Percentiles rank a stretch among this genome's conserved stretches.
phyloP scores from a whole-genome alignment of 805 yeast species.

The Wickerhamomyces mucosus region DNA sequence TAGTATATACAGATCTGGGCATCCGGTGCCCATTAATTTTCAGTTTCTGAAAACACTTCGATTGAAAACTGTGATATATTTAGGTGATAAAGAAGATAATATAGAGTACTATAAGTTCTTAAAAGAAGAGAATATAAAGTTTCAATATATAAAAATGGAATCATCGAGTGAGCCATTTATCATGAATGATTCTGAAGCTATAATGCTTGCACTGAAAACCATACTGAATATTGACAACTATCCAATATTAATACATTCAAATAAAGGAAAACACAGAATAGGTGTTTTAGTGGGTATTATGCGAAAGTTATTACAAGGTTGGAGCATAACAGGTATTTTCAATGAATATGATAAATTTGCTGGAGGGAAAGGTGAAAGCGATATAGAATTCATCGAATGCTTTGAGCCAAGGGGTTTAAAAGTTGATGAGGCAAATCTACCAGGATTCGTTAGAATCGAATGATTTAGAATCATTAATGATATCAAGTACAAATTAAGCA shows the following conservation, averaged over 20 bases:
- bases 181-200: constrained; percentile 46
- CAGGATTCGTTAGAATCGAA: constrained; percentile 45
- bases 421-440: constrained; percentile 39
- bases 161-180: constrained; percentile 69
- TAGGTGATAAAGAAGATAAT: constrained; percentile 67
- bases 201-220: constrained; percentile 46
- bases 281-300: constrained; percentile 91
- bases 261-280: constrained; percentile 92
- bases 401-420: constrained; percentile 51
- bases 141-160: constrained; percentile 55
- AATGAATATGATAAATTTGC: constrained; percentile 93
- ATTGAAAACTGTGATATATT: constrained; percentile 70
- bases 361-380: constrained; percentile 87
- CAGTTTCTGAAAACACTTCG: constrained; percentile 64
- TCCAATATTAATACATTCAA: constrained; percentile 85
- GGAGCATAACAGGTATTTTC: constrained; percentile 89
- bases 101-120: constrained; percentile 68
- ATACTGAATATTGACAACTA: constrained; percentile 59
- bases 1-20: constrained; percentile 83
- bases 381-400: constrained; percentile 80
- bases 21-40: constrained; percentile 82
- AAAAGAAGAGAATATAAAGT: constrained; percentile 36
- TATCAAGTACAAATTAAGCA: too few species aligned
- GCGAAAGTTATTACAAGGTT: constrained; percentile 78
- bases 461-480: too few species aligned